A percentile compares a stretch with the other conserved stretches of the same genome.
Evolutionary conservation across 768 basidiomycete genomes (phyloP).

Genomic region (Suillus occidentalis): DNA sequence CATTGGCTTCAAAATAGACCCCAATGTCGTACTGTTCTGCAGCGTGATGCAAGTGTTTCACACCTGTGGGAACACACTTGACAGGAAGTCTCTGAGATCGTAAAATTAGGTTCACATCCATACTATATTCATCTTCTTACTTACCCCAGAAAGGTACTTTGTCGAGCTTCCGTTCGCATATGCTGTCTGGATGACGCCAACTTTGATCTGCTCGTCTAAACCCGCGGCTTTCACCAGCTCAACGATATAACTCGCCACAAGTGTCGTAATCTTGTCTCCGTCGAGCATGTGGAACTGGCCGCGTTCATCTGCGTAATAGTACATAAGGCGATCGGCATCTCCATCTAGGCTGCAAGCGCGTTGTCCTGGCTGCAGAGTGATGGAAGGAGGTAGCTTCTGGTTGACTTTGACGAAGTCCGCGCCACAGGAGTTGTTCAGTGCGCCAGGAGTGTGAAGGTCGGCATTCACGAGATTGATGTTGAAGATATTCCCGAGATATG

Average conservation of each 20-base stretch:
- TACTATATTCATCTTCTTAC: slow-evolving; percentile 19
- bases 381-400: slow-evolving; percentile 81
- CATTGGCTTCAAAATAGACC: slow-evolving; percentile 99
- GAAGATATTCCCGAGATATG: slow-evolving; percentile 60
- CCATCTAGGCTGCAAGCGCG: slow-evolving; percentile 94
- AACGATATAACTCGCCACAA: slow-evolving; percentile 91
- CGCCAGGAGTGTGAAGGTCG: slow-evolving; percentile 59
- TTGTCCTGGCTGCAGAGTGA: slow-evolving; percentile 68
- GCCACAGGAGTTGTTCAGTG: slow-evolving; percentile 85
- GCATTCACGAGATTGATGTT: slow-evolving; percentile 71
- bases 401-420: slow-evolving; percentile 97
- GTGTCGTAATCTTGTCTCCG: slow-evolving; percentile 95
- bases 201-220: slow-evolving; percentile 71
- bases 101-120: slow-evolving; percentile 9
- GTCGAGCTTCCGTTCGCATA: slow-evolving; percentile 99
- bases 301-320: slow-evolving; percentile 83
- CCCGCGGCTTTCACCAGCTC: slow-evolving; percentile 87
- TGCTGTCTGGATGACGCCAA: slow-evolving; percentile 97
- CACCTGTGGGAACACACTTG: slow-evolving; percentile 92
- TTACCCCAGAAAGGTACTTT: slow-evolving; percentile 80
- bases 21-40: slow-evolving; percentile 93
- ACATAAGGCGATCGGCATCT: slow-evolving; percentile 96
- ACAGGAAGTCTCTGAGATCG: slow-evolving; percentile 80
- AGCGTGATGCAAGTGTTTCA: slow-evolving; percentile 97
- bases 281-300: slow-evolving; percentile 89